Conservation (phyloP, 495 filamentous ascomycete genomes). For the Xylaria scruposa region DNA sequence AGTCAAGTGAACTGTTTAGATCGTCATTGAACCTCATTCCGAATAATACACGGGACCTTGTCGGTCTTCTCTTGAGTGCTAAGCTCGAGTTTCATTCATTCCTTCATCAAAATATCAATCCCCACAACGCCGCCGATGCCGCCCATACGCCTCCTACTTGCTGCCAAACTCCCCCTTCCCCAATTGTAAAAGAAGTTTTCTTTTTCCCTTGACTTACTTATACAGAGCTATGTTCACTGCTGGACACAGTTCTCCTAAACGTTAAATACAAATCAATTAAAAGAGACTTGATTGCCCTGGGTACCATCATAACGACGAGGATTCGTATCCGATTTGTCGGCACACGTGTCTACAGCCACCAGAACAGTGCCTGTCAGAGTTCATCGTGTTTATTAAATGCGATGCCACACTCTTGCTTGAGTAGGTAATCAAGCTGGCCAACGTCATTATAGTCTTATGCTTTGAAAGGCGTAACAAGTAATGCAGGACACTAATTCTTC, state of each 20-base stretch:
- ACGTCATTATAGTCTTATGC: conserved; percentile 5
- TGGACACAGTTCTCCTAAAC: background rate
- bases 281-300: background rate
- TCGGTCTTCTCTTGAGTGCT: background rate
- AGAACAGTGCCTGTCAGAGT: no score
- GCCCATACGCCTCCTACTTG: conserved; percentile 7
- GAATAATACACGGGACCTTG: conserved; percentile 6
- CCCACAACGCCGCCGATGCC: background rate
- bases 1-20: background rate
- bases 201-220: conserved; percentile 8
- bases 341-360: background rate
- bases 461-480: background rate
- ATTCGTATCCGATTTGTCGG: background rate
- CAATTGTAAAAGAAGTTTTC: background rate
- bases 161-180: background rate
- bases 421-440: background rate
- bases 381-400: no score
- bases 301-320: background rate
- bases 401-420: no score
- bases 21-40: background rate
- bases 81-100: background rate
- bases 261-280: conserved; percentile 17
- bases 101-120: conserved; percentile 1
- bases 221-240: conserved; percentile 16
- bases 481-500: background rate